Evolutionary conservation across 1,284 basidiomycete species (phyloP), one percentile per base, ranked within the genome.

Genomic region (Leucoagaricus sp.): DNA sequence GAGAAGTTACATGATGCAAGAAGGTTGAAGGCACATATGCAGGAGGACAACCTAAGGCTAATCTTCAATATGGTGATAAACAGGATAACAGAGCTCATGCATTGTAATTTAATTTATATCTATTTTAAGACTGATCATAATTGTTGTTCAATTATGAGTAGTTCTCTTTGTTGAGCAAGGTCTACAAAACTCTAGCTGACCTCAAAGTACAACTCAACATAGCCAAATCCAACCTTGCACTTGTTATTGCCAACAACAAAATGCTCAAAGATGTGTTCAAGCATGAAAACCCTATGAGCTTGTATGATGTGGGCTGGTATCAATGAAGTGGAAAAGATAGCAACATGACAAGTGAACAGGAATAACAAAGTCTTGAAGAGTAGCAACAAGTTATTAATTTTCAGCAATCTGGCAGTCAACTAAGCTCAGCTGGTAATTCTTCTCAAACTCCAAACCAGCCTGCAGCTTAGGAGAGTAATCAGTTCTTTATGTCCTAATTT

Each of bases 191-290:
- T 15, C 77, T 78, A 53, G 75, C 77, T 9, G 79, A 80, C 45
- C 75, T 81, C 17, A 85, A 93, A 68, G 90, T 91, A 1, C 85
- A 91, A 53, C 78, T 95, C 25, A 92, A 90, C 57, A 84, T 96
- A 49, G 83, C 92, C 21, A 87, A 87, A 64, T 94, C 91, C 0
- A 96, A 96, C 66, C 82, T 96, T 1, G 85, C 91, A 60, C 84
- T 95, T 57, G 89, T 93, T 2, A 86, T 92, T 53, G 86, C 89
- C 19, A 96, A 96, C 68, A 93, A 92, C 65, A 93, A 96, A 66
- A 95, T 96, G 92, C 84, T 96, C 7, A 93, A 96, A 69, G 93
- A 93, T 57, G 90, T 91, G 15, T 75, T 95, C 25, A 85, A 83
- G 65, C 80, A 83, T 23, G 81, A 85, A 57, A 79, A 77, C 2